Base-by-base conservation (phyloP, 2,329 filamentous ascomycete genomes). In the Xylaria sp. region DNA sequence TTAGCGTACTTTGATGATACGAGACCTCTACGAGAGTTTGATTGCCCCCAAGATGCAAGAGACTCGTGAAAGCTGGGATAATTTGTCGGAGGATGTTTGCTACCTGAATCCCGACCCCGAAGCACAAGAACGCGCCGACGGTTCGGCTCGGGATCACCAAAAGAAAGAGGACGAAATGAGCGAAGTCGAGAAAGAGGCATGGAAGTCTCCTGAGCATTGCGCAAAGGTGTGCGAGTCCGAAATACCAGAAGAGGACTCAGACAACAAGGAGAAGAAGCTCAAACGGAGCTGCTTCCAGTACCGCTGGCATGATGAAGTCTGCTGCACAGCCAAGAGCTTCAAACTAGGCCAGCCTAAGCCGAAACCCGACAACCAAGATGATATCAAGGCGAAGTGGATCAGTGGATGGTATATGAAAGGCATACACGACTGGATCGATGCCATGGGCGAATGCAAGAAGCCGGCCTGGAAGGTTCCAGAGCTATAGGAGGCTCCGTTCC, bases 1-100 rank as follows among this genome's bases (percentile, higher is more conserved):
- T 56, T 59, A 81, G 78, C 69, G 74, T 39, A 73, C 74, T 18
- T 69, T 82, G 47, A 71, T 78, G 56, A 77, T 81, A 59, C 74
- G 72, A 59, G 80, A 83, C 58, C 66, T 83, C 37, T 84, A 81
- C 66, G 66, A 79, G 3, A 71, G 76, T 54, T 77, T 83, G 60
- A 76, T 83, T 58, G 73, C 71, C 1, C 78, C 76, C 1, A 74
- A 77, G 34, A 71, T 83, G 63, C 69, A 74, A 35, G 65, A 72
- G 3, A 67, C 69, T 44, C 76, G 78, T 13, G 73, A 78, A 7
- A 73, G 81, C 54, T 84, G 81, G 81, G 78, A 83, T 67, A 83
- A 84, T 64, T 65, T 78, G 3, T 79, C 80, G 3, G 76, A 81
- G 30, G 78, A 80, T 52, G 71, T 72, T 9, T 78, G 76, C 64